Conservation (phyloP, 106 monocot species). For the Triglochin maritima region DNA sequence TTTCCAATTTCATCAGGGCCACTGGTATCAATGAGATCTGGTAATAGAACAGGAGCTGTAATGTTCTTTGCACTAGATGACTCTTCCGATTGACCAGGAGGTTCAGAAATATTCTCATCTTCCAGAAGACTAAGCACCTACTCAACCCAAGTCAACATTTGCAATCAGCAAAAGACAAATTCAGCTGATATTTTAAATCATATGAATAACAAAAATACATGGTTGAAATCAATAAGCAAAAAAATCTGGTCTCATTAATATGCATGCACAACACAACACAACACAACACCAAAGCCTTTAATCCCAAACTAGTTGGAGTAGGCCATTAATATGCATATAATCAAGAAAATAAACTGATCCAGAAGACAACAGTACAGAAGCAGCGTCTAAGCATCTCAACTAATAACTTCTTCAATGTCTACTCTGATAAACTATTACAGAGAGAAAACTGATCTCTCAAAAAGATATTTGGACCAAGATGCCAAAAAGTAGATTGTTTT, state of each 20-base stretch:
- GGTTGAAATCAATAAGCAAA: too few species aligned
- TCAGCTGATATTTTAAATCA: too few species aligned
- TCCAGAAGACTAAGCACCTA: conserved; percentile 69
- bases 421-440: not conserved
- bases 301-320: too few species aligned
- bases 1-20: conserved; percentile 28
- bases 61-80: conserved; percentile 25
- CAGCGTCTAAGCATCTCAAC: too few species aligned
- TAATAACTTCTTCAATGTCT: not conserved
- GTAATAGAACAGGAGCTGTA: conserved; percentile 43
- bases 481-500: not conserved
- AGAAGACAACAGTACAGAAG: too few species aligned
- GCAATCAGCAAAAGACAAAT: too few species aligned
- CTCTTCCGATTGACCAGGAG: conserved; percentile 19
- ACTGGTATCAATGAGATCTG: conserved; percentile 88
- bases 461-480: not conserved
- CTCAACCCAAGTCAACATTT: not conserved
- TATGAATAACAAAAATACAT: too few species aligned
- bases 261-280: too few species aligned
- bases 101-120: conserved; percentile 35
- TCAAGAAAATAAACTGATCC: too few species aligned
- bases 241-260: too few species aligned
- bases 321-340: too few species aligned
- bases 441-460: not conserved
- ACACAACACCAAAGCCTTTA: too few species aligned